Base-by-base conservation (phyloP, 192 early-diverging fungal species). In the Coemansia sp. region DNA sequence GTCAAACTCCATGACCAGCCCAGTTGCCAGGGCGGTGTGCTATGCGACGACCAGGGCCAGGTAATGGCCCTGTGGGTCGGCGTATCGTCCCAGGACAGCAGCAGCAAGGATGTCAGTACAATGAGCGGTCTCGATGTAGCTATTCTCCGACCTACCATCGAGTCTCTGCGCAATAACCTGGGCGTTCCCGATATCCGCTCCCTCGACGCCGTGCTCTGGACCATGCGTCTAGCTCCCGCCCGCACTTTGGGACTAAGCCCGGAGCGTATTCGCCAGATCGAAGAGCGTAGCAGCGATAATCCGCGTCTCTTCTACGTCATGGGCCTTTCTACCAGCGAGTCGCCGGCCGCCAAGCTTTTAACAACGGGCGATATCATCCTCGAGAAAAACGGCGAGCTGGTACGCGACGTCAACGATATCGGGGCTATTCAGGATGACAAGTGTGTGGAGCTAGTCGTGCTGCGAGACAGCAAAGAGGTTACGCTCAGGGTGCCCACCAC, bases 391-490 rank as follows among this genome's bases (percentile, higher is more conserved):
- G 89, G 87, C 12, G 31, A 62, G 5, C 74, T 85, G 5, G 85
- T 87, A 1, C 85, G 82, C 21, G 76, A 88, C 12, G 86, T 93
- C 85, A 72, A 73, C 31, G 85, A 91, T 50, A 73, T 93, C 7
- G 78, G 76, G 12, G 73, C 75, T 10, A 78, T 87, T 41, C 85
- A 80, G 17, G 86, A 85, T 15, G 67, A 68, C 15, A 75, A 86
- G 21, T 57, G 66, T n/a, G 87, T 93, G 67, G 86, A 85, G 68
- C 69, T 77, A n/a, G 73, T 78, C 1, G 80, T 83, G 10, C 71
- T 98, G 60, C 89, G 96, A 41, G 87, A 93, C 55, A 90, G 92
- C 69, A 61, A 85, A 41, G 94, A 91, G 55, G 29, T 91, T 6
- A 59, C 65, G 2, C 68, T 98, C 8, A 64, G 41, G 1, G 90